Conservation (phyloP, 2,329 filamentous ascomycete species). For the Metarhizium anisopliae region DNA sequence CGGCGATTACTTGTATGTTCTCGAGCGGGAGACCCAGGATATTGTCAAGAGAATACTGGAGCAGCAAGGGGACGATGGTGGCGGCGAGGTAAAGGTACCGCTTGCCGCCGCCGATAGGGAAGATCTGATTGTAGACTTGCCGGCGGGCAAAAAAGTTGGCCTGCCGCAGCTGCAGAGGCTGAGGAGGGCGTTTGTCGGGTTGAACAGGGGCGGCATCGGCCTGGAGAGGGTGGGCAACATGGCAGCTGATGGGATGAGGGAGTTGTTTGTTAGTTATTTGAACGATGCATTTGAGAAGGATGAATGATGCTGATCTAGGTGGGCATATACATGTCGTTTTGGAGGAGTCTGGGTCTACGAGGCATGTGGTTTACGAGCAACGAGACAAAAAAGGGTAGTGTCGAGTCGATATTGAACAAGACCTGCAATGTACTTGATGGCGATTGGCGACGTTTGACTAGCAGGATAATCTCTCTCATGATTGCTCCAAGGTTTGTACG, state of each 20-base stretch:
- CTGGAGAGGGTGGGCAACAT: slow-evolving; percentile 46
- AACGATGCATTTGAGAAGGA: slow-evolving; percentile 57
- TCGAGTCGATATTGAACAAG: too few relatives aligned
- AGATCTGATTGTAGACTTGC: slow-evolving; percentile 54
- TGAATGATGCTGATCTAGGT: slow-evolving; percentile 15
- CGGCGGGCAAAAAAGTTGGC: slow-evolving; percentile 51
- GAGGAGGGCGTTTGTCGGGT: slow-evolving; percentile 64
- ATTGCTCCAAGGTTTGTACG: too few relatives aligned
- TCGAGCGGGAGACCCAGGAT: slow-evolving; percentile 72
- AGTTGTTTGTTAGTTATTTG: slow-evolving; percentile 57
- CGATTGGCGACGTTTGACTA: too few relatives aligned
- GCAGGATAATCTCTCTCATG: too few relatives aligned
- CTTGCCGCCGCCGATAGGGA: slow-evolving; percentile 27
- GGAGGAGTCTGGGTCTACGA: too few relatives aligned
- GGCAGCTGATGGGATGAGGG: slow-evolving; percentile 44
- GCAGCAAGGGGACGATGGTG: slow-evolving; percentile 61
- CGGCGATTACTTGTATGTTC: slow-evolving; percentile 68
- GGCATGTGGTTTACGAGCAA: too few relatives aligned
- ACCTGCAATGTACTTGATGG: too few relatives aligned
- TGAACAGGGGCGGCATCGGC: slow-evolving; percentile 64
- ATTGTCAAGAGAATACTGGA: slow-evolving; percentile 62
- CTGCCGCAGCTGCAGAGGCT: slow-evolving; percentile 70
- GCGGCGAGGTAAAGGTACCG: slow-evolving; percentile 44
- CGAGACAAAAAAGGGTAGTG: too few relatives aligned
- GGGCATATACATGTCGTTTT: background rate